Conservation (phyloP, 305 asterid species). For the Rubia balearica region DNA sequence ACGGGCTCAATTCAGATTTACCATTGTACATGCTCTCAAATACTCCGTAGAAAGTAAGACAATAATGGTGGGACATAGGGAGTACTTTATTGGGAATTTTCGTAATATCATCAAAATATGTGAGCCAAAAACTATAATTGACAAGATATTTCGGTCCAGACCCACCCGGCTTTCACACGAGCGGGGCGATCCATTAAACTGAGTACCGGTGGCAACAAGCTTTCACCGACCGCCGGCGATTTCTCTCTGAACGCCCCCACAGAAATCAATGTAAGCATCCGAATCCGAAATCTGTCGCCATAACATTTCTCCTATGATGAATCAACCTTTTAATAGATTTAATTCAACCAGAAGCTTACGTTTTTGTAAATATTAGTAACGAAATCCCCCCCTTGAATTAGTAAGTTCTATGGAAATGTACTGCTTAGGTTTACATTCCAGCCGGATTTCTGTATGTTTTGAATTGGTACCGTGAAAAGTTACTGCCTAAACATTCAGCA, state of each 20-base stretch:
- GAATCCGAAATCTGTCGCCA: not conserved
- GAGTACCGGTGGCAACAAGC: conserved; percentile 29
- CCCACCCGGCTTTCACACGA: conserved; percentile 45
- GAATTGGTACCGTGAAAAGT: not conserved
- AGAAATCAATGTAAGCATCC: conserved; percentile 41
- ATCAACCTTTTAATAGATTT: conserved; percentile 8
- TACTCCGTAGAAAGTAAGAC: too few species aligned
- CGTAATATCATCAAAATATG: not conserved
- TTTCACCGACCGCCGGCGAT: conserved; percentile 39
- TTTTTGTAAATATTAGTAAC: too few species aligned
- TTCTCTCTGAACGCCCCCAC: conserved; percentile 36
- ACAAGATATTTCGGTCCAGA: conserved; percentile 11
- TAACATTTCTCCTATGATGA: conserved; percentile 13
- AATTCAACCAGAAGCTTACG: too few species aligned
- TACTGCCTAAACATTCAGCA: not conserved
- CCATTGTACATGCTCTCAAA: too few species aligned
- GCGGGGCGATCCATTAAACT: conserved; percentile 38
- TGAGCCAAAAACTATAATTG: not conserved
- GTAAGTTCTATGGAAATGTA: not conserved
- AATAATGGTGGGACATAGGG: too few species aligned
- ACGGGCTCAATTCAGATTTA: too few species aligned
- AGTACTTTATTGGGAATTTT: not conserved
- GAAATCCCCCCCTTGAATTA: not conserved
- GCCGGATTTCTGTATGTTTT: not conserved
- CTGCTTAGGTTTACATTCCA: not conserved